phyloP scores from a whole-genome alignment of 2,329 filamentous ascomycete species.

The Hypoxylon sp. region DNA sequence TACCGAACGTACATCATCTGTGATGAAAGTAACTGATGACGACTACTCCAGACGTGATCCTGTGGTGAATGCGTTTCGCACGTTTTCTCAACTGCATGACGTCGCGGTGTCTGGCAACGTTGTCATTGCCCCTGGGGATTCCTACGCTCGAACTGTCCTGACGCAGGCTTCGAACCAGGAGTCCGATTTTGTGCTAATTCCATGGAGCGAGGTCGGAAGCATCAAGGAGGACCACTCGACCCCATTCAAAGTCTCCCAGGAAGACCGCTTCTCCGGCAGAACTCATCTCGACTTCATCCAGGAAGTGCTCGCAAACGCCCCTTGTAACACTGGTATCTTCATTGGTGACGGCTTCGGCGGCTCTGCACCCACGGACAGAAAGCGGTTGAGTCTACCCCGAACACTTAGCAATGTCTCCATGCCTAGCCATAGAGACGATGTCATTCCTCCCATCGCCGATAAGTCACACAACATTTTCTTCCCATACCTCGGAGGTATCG shows the following conservation, averaged over 20 bases:
- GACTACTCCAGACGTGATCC: slow-evolving; percentile 81
- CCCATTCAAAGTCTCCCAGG: slow-evolving; percentile 58
- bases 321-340: slow-evolving; percentile 80
- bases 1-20: slow-evolving; percentile 91
- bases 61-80: slow-evolving; percentile 90
- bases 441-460: slow-evolving; percentile 70
- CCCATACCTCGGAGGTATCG: slow-evolving; percentile 85
- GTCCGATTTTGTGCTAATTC: slow-evolving; percentile 83
- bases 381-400: slow-evolving; percentile 58
- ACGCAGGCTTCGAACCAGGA: slow-evolving; percentile 76
- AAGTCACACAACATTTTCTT: slow-evolving; percentile 87
- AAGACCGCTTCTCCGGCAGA: slow-evolving; percentile 72
- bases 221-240: slow-evolving; percentile 73
- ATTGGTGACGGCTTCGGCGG: slow-evolving; percentile 74
- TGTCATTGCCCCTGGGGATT: slow-evolving; percentile 80
- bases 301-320: slow-evolving; percentile 71
- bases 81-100: slow-evolving; percentile 86
- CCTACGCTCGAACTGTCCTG: slow-evolving; percentile 82
- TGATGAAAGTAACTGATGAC: slow-evolving; percentile 92
- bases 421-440: slow-evolving; percentile 69
- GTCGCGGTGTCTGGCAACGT: slow-evolving; percentile 86
- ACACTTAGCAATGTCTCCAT: slow-evolving; percentile 70
- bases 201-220: slow-evolving; percentile 88
- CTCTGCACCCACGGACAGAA: slow-evolving; percentile 51
- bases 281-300: slow-evolving; percentile 82